Percentiles rank a stretch among this genome's conserved stretches.
Evolutionary conservation across 2,329 filamentous ascomycete genomes (phyloP).

Genomic region (Anisogramma anomala): DNA sequence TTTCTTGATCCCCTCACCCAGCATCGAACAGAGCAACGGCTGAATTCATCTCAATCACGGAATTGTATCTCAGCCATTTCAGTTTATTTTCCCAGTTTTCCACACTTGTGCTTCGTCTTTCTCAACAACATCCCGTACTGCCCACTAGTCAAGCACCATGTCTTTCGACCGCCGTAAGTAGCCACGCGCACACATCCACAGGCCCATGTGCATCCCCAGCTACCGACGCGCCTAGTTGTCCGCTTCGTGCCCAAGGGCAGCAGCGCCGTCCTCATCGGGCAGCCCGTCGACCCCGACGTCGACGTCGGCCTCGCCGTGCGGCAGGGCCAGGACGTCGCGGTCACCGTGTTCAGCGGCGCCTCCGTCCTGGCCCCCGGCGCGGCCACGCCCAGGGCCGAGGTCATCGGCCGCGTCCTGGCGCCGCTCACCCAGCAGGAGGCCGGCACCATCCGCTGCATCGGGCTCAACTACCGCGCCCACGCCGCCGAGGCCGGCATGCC

Average conservation of each 20-base stretch:
- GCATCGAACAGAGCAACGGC: neutral
- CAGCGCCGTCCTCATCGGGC: slow-evolving; percentile 10
- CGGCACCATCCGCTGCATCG: slow-evolving; percentile 47
- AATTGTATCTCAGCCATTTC: too few species aligned
- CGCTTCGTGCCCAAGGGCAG: slow-evolving; percentile 12
- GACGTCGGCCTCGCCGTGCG: slow-evolving; percentile 48
- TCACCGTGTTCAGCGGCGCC: slow-evolving; percentile 44
- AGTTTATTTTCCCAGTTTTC: too few species aligned
- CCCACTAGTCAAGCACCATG: neutral
- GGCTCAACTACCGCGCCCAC: slow-evolving; percentile 42
- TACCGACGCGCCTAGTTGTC: slow-evolving; percentile 2
- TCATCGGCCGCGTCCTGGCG: slow-evolving; percentile 38
- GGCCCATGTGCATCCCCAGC: neutral
- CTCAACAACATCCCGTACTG: neutral
- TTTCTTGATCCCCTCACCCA: slow-evolving; percentile 5
- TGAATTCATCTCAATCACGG: neutral
- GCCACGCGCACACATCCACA: neutral
- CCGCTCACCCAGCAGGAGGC: slow-evolving; percentile 37
- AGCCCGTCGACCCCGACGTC: slow-evolving; percentile 22
- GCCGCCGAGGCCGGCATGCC: slow-evolving; percentile 40
- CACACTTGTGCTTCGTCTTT: too few species aligned
- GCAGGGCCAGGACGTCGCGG: slow-evolving; percentile 43
- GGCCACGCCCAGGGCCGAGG: slow-evolving; percentile 34
- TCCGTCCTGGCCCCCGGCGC: slow-evolving; percentile 45
- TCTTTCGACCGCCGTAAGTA: slow-evolving; percentile 12